Evolutionary conservation across 257 asterid genomes (phyloP), one percentile per base, ranked within the genome.

Genomic region (Fraxinus anomala): DNA sequence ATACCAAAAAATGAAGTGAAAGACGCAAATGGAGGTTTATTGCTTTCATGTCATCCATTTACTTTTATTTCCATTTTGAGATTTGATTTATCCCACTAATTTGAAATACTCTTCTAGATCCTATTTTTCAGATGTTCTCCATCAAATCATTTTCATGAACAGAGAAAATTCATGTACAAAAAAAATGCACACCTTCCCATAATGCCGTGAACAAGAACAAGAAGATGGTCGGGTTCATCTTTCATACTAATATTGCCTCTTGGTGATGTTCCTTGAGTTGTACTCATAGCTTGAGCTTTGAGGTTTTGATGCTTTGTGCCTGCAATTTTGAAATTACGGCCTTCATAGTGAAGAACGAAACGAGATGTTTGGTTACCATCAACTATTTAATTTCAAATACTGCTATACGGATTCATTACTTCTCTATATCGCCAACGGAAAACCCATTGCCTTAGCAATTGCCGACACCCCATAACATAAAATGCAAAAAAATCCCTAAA

Each of bases 201-300:
- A 75, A 88, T 88, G 73, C 91, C 91, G 78, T 88, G 91, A 77
- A 88, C 91, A 76, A 88, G 89, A 73, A 88, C 88, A 78, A 88
- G 85, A 66, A 88, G 91, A 86, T 88, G 91, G 68, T 82, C 87
- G 0, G 91, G 88, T 76, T 83, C 76, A 33, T 80, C 86, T 69
- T 83, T 87, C 79, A 24, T 71, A 54, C 63, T 73, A 70, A 76
- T 59, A 81, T 78, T 73, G 79, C 44, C 70, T 61, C 30, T 49
- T 5, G 87, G 86, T 21, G 86, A 81, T 56, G 85, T 81, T 73
- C 89, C 85, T 56, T 85, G 77, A 82, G 85, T 78, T 19, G 80
- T 84, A 73, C 83, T 76, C 86, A 83, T 77, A 24, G 83, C 84
- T 37, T 54, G 81, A 51, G 89, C 84, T 76, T 49, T 80, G 17